A percentile compares a stretch with the other conserved stretches of the same genome.
phyloP scores from a whole-genome alignment of 2,329 filamentous ascomycete species.

The Colletotrichum incanum region DNA sequence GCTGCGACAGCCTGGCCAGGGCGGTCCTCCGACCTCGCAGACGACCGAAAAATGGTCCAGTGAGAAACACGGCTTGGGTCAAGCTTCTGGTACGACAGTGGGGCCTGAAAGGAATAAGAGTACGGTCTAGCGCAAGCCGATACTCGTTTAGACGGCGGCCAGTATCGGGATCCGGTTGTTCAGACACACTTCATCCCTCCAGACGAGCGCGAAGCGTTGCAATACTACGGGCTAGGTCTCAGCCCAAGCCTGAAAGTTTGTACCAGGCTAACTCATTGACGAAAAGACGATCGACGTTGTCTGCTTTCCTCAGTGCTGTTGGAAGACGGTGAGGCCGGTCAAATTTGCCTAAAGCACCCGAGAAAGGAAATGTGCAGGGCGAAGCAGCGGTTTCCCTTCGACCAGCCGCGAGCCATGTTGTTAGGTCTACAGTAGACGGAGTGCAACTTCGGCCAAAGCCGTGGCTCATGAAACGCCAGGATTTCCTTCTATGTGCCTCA shows the following conservation, averaged over 20 bases:
- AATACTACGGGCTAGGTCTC: not conserved
- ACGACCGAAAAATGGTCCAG: constrained; percentile 11
- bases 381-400: constrained; percentile 3
- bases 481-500: not conserved
- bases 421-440: not conserved
- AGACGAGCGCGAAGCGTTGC: not conserved
- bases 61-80: constrained; percentile 6
- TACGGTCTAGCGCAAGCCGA: constrained; percentile 26
- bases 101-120: constrained; percentile 8
- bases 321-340: not conserved
- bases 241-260: not conserved
- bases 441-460: not conserved
- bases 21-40: constrained; percentile 34
- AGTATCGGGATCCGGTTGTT: constrained; percentile 16
- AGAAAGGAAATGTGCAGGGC: not conserved
- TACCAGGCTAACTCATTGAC: not conserved
- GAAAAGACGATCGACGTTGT: not conserved
- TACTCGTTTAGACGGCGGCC: constrained; percentile 9
- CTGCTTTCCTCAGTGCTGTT: not conserved
- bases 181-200: not conserved
- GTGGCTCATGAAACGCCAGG: not conserved
- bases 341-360: not conserved
- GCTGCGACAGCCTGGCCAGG: not conserved
- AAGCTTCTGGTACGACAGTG: constrained; percentile 11
- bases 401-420: not conserved